Percentiles rank a stretch among this genome's conserved stretches.
Evolutionary conservation across 495 filamentous ascomycete species (phyloP).

Genomic region (Poronia punctata): DNA sequence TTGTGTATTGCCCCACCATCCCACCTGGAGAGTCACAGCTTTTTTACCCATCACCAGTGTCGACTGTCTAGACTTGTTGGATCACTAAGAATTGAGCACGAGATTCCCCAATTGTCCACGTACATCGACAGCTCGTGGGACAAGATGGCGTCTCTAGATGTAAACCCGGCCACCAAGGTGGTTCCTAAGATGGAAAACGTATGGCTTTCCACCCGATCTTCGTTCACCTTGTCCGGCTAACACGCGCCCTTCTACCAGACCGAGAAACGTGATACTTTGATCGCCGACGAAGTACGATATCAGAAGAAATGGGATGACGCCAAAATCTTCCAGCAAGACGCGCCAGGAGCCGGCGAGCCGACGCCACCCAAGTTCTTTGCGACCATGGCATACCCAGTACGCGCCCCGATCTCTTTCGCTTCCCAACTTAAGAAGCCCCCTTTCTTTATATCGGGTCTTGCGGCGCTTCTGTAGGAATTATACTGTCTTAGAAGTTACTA

Average conservation of each 20-base stretch:
- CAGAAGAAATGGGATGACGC: constrained; percentile 77
- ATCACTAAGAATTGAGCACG: no score
- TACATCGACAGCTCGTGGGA: no score
- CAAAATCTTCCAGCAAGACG: constrained; percentile 75
- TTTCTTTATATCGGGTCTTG: not conserved
- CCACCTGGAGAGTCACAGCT: no score
- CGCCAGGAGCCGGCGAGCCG: constrained; percentile 70
- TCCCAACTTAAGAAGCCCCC: constrained; percentile 4
- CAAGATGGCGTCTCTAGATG: no score
- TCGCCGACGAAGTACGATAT: constrained; percentile 87
- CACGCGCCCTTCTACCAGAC: constrained; percentile 37
- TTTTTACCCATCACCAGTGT: no score
- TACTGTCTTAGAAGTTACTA: not conserved
- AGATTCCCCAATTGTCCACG: no score
- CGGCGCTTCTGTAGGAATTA: not conserved
- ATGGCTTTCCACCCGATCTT: not conserved
- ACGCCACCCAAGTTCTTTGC: constrained; percentile 85
- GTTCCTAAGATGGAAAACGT: constrained; percentile 11
- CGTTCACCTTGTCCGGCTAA: not conserved
- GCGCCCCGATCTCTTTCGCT: not conserved
- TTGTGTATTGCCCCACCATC: no score
- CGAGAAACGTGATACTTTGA: constrained; percentile 84
- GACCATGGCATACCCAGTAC: constrained; percentile 75
- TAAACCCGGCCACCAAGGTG: no score
- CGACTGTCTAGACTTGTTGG: no score